Evolutionary conservation across 2,329 filamentous ascomycete genomes (phyloP), one percentile per base, ranked within the genome.

Genomic region (Lecanosticta acicola): DNA sequence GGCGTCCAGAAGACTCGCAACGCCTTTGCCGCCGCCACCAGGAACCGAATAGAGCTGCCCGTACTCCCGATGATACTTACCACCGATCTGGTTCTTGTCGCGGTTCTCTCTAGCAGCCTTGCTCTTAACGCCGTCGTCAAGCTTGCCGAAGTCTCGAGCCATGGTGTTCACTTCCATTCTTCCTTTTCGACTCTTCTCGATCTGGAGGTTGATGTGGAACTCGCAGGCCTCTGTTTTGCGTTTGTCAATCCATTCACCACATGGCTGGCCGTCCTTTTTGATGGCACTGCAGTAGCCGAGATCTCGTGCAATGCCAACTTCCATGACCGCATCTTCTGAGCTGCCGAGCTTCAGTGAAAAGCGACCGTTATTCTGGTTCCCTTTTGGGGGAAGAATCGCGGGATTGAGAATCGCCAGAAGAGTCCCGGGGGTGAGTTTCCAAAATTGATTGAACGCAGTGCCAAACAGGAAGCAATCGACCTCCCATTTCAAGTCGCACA

Each of bases 361-460:
- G 24, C 81, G 80, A 19, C 89, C 89, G 0, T 85, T 91, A 52
- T 90, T 86, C 13, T 80, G 75, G 16, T 83, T 79, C 1, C 80
- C 80, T 0, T 85, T 85, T 0, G 91, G 91, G 2, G 91, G 88
- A 81, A 98, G 87, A 57, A 97, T 84, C 14, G 75, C 81, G 1
- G 93, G 93, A 61, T 98, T 98, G 21, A 98, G 74, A 19, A 98
- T 86, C 3, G 91, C 93, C 45, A 98, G 75, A 1, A 97, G 78
- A 0, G 90, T 96, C n/a, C 93, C 93, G 1, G 87, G 79, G 0
- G 83, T 83, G n/a, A 97, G 73, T 63, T 94, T 94, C 84, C 91
- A 97, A 71, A 93, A 98, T 44, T 86, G 82, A 13, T 87, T 84
- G 59, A 97, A 96, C 4, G 88, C 94, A 0, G 84, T 82, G 59